Evolutionary conservation across 2,329 filamentous ascomycete species (phyloP), one percentile per base, ranked within the genome.

Genomic region (Pseudogymnoascus sp.): DNA sequence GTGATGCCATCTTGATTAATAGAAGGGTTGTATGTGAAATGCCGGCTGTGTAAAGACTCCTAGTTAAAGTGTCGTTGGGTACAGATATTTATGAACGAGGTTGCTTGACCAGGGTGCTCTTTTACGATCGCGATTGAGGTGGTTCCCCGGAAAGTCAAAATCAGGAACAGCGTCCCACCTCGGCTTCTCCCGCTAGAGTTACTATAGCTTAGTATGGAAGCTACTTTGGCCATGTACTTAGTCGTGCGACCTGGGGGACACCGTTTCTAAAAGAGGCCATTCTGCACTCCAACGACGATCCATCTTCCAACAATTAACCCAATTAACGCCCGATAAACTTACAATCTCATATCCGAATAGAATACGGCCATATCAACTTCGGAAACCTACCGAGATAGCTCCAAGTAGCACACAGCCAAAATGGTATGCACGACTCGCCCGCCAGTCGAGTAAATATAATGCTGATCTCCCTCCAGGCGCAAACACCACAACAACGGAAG

Each of bases 401-500:
- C 29, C 50, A 56, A 56, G 50, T 21, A 56, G 19, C 33, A 31
- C 37, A 62, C 44, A 42, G 42, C 56, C 66, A 68, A 61, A 65
- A 69, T 69, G 68, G 68, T 68, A 65, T 63, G 66, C 17, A 17
- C 17, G 50, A 35, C 50, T 19, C n/a, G 29, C n/a, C 3, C n/a
- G 29, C 29, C 10, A 5, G 17, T 2, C 17, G 17, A 15, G 29
- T 56, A 33, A 13, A 33, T 19, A 33, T 21, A 33, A 33, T 56
- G 50, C 50, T 56, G 50, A 56, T 56, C 29, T 56, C 15, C 29
- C 29, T 33, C 4, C 72, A 92, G 89, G 89, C 87, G 70, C 90
- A 93, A 87, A 95, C 90, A 69, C 90, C 88, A 70, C 84, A 91
- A 76, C 91, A 95, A 80, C 88, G 90, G 75, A 86, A 86, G 72